Percentiles rank a stretch among this genome's conserved stretches.
phyloP scores from a whole-genome alignment of 306 rosid genomes.

The Lagenaria siceraria region DNA sequence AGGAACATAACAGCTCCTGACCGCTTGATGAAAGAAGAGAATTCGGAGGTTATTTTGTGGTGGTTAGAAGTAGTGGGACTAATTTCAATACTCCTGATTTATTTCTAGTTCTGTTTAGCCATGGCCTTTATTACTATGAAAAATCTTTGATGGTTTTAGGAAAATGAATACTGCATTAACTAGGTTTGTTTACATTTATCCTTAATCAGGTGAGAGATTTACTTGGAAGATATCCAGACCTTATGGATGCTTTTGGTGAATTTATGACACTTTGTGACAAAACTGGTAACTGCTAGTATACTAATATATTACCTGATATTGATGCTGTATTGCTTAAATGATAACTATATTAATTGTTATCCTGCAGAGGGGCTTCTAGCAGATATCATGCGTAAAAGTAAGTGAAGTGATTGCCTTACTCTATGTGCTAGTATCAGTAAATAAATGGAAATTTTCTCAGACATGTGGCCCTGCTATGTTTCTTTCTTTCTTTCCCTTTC shows the following conservation, averaged over 20 bases:
- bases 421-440: not conserved
- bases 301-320: not conserved
- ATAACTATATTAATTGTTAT: not conserved
- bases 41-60: not conserved
- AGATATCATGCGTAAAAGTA: conserved; percentile 84
- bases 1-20: not conserved
- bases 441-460: not conserved
- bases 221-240: conserved; percentile 84
- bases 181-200: conserved; percentile 8
- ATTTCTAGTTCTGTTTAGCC: not conserved
- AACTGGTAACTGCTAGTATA: conserved; percentile 43
- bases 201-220: conserved; percentile 67
- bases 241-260: conserved; percentile 82
- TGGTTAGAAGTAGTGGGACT: not conserved
- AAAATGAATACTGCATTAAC: conserved; percentile 1
- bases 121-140: not conserved
- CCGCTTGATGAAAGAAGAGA: not conserved
- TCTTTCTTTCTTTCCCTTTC: not conserved
- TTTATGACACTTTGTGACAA: conserved; percentile 82
- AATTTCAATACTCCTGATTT: not conserved
- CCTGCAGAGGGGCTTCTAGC: conserved; percentile 97
- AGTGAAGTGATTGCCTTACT: conserved; percentile 13
- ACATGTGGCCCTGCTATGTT: not conserved
- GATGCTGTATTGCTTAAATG: not conserved
- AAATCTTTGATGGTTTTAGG: not conserved